These are phyloP conservation scores for Endotrypanum monterogeii DNA, from an alignment of 208 protist species.

Conservation along the genomic window DNA sequence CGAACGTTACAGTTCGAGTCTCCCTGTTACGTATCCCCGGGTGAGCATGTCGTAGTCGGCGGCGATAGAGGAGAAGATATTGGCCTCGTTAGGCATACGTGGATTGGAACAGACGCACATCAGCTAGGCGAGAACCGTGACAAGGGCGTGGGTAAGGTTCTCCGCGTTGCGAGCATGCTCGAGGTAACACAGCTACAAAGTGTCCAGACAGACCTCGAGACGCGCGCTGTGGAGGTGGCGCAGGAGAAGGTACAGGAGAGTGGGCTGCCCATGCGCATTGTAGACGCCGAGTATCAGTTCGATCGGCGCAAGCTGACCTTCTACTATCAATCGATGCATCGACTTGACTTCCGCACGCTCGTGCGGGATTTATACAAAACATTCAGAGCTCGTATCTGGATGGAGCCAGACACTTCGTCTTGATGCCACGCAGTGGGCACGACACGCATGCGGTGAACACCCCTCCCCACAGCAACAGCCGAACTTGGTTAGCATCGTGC, in stretches of 20 bases:
- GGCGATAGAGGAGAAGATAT: slow-evolving; percentile 93
- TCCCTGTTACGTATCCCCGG: slow-evolving; percentile 70
- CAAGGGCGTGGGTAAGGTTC: slow-evolving; percentile 73
- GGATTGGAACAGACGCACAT: slow-evolving; percentile 33
- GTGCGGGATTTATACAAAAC: slow-evolving; percentile 91
- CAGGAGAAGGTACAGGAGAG: slow-evolving; percentile 88
- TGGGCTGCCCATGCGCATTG: slow-evolving; percentile 84
- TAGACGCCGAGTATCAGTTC: slow-evolving; percentile 94
- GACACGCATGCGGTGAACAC: neutral
- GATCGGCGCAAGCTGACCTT: slow-evolving; percentile 93
- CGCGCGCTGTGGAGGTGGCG: slow-evolving; percentile 78
- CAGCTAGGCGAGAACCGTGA: slow-evolving; percentile 30
- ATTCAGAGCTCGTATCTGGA: slow-evolving; percentile 92
- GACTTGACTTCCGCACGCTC: slow-evolving; percentile 89
- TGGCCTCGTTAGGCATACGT: slow-evolving; percentile 84
- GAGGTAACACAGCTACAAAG: slow-evolving; percentile 88
- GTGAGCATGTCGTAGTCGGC: slow-evolving; percentile 90
- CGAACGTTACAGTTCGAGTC: slow-evolving; percentile 86
- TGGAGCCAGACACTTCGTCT: slow-evolving; percentile 72
- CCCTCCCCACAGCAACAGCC: neutral
- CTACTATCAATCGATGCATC: slow-evolving; percentile 86
- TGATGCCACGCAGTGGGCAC: slow-evolving; percentile 14
- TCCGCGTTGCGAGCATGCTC: slow-evolving; percentile 74
- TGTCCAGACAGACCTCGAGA: slow-evolving; percentile 89
- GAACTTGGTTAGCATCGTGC: too few species aligned